These are phyloP conservation scores for Stylosanthes scabra DNA, from an alignment of 331 rosid species.

Conservation along the genomic window DNA sequence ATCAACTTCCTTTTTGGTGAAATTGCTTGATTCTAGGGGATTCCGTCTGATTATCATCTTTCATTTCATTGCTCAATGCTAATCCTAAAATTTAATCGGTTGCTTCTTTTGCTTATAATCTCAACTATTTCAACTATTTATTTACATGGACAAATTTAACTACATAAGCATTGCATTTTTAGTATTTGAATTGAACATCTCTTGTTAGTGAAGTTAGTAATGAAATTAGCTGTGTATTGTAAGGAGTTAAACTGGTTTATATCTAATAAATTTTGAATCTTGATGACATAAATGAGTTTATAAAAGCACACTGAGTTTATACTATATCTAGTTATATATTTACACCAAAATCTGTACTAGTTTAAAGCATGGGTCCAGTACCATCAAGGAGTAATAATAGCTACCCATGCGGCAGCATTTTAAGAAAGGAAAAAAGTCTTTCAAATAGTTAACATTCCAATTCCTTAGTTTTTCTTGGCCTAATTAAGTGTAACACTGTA, in stretches of 20 bases:
- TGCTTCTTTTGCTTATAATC: neutral
- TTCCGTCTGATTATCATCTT: neutral
- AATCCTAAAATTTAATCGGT: neutral
- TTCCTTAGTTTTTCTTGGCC: no score
- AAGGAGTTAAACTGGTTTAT: no score
- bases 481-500: no score
- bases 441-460: no score
- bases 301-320: no score
- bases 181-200: no score
- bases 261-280: no score
- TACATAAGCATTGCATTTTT: no score
- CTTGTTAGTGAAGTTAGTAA: no score
- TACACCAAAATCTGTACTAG: neutral
- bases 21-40: conserved; percentile 20
- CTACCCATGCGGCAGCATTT: neutral
- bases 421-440: neutral
- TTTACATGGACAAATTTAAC: neutral
- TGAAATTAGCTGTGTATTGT: no score
- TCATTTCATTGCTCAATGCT: neutral
- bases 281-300: no score
- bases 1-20: neutral
- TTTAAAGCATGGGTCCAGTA: neutral
- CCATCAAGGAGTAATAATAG: neutral
- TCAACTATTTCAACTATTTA: neutral
- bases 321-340: no score